Base-by-base conservation (phyloP, 2,329 filamentous ascomycete genomes). In the Gyromitra esculenta region DNA sequence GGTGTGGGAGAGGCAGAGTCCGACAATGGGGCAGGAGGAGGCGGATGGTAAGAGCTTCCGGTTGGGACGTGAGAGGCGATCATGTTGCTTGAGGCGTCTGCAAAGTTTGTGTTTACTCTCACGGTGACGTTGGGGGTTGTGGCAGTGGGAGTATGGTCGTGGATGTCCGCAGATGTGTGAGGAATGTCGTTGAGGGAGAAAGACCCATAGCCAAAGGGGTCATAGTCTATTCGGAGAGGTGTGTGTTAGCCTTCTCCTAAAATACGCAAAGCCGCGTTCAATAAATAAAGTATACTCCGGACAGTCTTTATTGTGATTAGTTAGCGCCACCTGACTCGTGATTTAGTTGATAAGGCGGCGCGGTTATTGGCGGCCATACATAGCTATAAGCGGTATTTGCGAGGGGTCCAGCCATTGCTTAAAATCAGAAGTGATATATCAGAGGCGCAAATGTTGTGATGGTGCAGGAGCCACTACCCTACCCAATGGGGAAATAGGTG, bases 201-300 rank as follows among this genome's bases (percentile, higher is more conserved):
- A 25, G 65, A 48, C 39, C 54, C 52, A 63, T 73, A 77, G 52
- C 73, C 64, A 56, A 76, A 73, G 41, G 66, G 67, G 45, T 77
- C 75, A 62, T 76, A 77, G 35, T 75, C 72, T 75, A 71, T 52
- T 50, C 48, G 45, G 31, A 65, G 65, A 75, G 66, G 72, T 70
- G 65, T 63, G 72, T 65, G 72, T 75, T 75, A 75, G 72, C 72
- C 60, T 25, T 71, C 48, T 35, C 57, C 13, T 71, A 48, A 71
- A 43, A 54, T 43, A 43, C 8, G 48, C 41, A 59, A 60, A 43
- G 25, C 15, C 18, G 39, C 31, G 50, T 54, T 21, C 9, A 65
- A 64, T 62, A 57, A 65, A 31, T 65, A 37, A 57, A 48, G 35
- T 59, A 39, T 71, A 64, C 39, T 39, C 63, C 54, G 25, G 72